Conservation (phyloP, 441 rosid genomes). For the Jatropha multifida region DNA sequence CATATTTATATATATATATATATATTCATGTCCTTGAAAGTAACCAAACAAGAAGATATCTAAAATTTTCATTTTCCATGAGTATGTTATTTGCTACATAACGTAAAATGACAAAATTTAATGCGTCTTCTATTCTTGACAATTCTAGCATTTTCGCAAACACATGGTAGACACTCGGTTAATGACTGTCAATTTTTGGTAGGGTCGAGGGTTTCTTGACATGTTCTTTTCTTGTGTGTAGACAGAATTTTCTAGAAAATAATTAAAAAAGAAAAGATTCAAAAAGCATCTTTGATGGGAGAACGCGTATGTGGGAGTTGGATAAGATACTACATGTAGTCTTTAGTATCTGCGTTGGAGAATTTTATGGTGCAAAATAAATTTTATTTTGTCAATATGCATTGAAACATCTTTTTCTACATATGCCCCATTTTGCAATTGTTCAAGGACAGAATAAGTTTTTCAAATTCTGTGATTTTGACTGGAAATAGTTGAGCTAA, state of each 20-base stretch:
- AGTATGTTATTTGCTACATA: no score
- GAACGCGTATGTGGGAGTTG: not conserved
- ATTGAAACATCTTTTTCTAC: no score
- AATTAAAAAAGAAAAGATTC: not conserved
- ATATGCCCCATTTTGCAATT: no score
- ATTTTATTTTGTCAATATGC: no score
- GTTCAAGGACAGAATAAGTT: no score
- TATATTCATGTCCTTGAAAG: not conserved
- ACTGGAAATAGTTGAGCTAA: no score
- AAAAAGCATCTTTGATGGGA: not conserved
- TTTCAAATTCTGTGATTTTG: no score
- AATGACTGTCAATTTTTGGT: constrained; percentile 1
- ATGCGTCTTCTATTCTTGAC: constrained; percentile 19
- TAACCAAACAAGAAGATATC: constrained; percentile 7
- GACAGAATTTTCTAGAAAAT: not conserved
- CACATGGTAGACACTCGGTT: not conserved
- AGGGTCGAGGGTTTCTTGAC: not conserved
- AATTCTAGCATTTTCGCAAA: not conserved
- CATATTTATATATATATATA: not conserved
- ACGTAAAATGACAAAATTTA: not conserved
- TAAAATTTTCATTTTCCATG: not conserved
- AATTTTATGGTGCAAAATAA: no score
- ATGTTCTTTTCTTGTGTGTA: not conserved
- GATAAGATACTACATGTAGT: not conserved
- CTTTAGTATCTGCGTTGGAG: no score